These are phyloP conservation scores for Diplodia scrobiculata DNA, from an alignment of 2,329 filamentous ascomycete genomes.

Conservation along the genomic window DNA sequence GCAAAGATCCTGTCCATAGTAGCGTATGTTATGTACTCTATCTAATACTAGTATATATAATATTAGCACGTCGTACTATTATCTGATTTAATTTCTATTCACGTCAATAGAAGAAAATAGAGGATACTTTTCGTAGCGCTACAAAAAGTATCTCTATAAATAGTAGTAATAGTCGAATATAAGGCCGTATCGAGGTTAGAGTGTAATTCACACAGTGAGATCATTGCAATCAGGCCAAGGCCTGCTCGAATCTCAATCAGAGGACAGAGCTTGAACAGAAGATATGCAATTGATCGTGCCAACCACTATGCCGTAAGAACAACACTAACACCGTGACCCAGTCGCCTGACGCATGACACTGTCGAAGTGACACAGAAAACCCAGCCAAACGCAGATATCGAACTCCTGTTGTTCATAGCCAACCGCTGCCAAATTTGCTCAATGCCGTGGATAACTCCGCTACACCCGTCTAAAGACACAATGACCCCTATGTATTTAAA, in stretches of 20 bases:
- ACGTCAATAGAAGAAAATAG: too few relatives aligned
- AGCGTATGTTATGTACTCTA: too few relatives aligned
- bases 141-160: too few relatives aligned
- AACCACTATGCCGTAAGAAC: not conserved
- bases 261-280: not conserved
- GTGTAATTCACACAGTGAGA: too few relatives aligned
- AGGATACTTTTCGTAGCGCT: too few relatives aligned
- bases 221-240: too few relatives aligned
- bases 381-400: not conserved
- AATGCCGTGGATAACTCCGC: not conserved
- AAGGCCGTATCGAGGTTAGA: too few relatives aligned
- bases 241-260: not conserved
- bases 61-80: too few relatives aligned
- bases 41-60: too few relatives aligned
- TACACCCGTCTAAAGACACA: not conserved
- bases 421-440: not conserved
- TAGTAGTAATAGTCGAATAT: too few relatives aligned
- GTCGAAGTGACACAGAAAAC: not conserved
- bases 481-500: slow-evolving; percentile 2
- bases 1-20: too few relatives aligned
- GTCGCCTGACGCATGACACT: not conserved
- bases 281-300: not conserved
- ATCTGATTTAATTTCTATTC: too few relatives aligned
- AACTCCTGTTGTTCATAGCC: not conserved
- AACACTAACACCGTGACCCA: not conserved